A percentile compares a stretch with the other conserved stretches of the same genome.
phyloP scores from a whole-genome alignment of 345 rosid species.

The Excoecaria cochinchinensis region DNA sequence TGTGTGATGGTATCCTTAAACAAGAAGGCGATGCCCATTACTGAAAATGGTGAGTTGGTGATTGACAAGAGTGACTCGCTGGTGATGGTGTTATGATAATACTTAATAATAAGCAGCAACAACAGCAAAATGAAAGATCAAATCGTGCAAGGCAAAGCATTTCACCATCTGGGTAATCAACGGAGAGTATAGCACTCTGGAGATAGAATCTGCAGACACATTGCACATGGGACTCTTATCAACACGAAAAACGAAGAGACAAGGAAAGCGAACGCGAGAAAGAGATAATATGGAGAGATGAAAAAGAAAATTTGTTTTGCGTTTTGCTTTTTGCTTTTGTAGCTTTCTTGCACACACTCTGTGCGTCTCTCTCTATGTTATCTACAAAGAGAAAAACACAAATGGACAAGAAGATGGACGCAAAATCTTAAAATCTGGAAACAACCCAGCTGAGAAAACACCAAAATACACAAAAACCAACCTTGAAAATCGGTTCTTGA shows the following conservation, averaged over 20 bases:
- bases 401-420: conserved; percentile 22
- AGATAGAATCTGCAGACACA: conserved; percentile 53
- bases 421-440: conserved; percentile 22
- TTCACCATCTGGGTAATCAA: conserved; percentile 50
- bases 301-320: not conserved
- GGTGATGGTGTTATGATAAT: conserved; percentile 12
- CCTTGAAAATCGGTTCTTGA: conserved; percentile 28
- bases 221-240: conserved; percentile 44
- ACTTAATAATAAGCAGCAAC: conserved; percentile 21
- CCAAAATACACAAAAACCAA: conserved; percentile 24
- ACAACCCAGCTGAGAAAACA: conserved; percentile 24
- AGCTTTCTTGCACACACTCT: not conserved
- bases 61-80: conserved; percentile 36
- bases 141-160: conserved; percentile 51
- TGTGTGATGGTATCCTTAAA: not conserved
- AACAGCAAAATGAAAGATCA: conserved; percentile 26
- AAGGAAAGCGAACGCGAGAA: conserved; percentile 23
- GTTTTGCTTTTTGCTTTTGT: not conserved
- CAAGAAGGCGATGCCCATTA: conserved; percentile 21
- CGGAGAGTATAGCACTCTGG: conserved; percentile 21
- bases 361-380: conserved; percentile 18
- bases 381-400: conserved; percentile 8
- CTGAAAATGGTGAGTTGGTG: conserved; percentile 8
- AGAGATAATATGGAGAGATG: not conserved
- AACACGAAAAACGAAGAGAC: conserved; percentile 34